Base-by-base conservation (phyloP, 1,284 basidiomycete genomes). In the Cerrena zonata region DNA sequence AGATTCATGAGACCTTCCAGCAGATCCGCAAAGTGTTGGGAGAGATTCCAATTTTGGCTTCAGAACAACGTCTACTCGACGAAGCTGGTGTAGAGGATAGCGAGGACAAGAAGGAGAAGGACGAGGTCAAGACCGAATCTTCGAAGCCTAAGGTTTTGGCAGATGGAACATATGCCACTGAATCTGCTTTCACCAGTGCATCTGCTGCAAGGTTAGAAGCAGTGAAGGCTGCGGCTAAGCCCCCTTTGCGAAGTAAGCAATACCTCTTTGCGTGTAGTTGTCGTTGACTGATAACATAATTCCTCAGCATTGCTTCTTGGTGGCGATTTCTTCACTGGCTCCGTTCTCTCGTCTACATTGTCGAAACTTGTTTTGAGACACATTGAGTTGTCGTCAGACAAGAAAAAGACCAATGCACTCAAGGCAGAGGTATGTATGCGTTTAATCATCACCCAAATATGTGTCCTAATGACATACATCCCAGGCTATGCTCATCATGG, bases 121-220 rank as follows among this genome's bases (percentile, higher is more conserved):
- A 69, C 10, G 70, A 73, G 19, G 69, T 67, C 52, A 71, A 72
- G 61, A 71, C 67, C 49, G 70, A 69, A 52, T 70, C 69, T 49
- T 64, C 68, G 23, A 77, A 72, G 58, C 84, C 86, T 11, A 80
- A 73, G 61, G 90, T 99, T 1, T 75, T 97, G 39, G 94, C 94
- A 19, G 96, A 99, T 64, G 96, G 96, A 13, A 99, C 95, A 2
- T 99, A 99, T 66, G 95, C 94, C 0, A 98, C 94, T 3, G 96
- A 99, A 72, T 92, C 92, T 0, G 91, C 91, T 11, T 97, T 88
- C 70, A 85, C 85, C 23, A 84, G 84, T 45, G 76, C 83, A 21
- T 76, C 80, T 40, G 71, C 77, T 40, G 86, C 84, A 5, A 77
- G 79, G 46, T 69, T 91, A 48, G 90, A 94, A 57, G 84, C 86